Percentiles rank a stretch among this genome's conserved stretches.
Conservation (phyloP, 2,329 filamentous ascomycete species). For the Phialophora tarda region DNA sequence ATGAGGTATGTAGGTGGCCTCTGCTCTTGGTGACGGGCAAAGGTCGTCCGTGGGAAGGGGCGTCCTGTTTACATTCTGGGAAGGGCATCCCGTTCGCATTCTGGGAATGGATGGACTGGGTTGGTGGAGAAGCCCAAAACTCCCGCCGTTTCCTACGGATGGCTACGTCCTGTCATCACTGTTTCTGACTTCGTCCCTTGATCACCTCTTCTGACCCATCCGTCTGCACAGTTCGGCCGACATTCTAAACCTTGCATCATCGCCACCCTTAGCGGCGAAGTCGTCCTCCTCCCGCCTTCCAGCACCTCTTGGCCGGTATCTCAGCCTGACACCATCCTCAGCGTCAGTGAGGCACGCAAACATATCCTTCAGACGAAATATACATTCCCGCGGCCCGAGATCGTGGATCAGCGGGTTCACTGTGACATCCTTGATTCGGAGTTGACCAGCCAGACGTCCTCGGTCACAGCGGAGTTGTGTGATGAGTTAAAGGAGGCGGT, state of each 20-base stretch:
- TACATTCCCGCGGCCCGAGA: constrained; percentile 44
- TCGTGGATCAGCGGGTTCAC: constrained; percentile 40
- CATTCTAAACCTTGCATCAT: constrained; percentile 20
- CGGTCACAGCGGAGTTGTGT: constrained; percentile 47
- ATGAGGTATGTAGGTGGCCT: constrained; percentile 8
- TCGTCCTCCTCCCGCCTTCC: constrained; percentile 45
- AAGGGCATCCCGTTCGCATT: too few species aligned
- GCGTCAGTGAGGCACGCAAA: constrained; percentile 45
- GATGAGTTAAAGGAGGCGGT: constrained; percentile 47
- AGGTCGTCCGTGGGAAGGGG: too few species aligned
- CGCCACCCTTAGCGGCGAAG: constrained; percentile 21
- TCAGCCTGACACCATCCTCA: constrained; percentile 50
- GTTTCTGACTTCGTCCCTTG: too few species aligned
- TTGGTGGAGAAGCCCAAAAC: too few species aligned
- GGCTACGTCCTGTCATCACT: too few species aligned
- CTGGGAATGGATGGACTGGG: too few species aligned
- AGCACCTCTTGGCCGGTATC: constrained; percentile 50
- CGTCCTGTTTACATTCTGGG: too few species aligned
- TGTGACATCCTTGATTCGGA: constrained; percentile 28
- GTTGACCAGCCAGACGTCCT: constrained; percentile 48
- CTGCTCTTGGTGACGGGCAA: too few species aligned
- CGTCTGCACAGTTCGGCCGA: constrained; percentile 15
- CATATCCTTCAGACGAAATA: constrained; percentile 48
- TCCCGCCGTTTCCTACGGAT: neutral
- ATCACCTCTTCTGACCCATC: neutral